These are phyloP conservation scores for Protostelium mycophagum DNA, from an alignment of 78 protist species.

Conservation along the genomic window DNA sequence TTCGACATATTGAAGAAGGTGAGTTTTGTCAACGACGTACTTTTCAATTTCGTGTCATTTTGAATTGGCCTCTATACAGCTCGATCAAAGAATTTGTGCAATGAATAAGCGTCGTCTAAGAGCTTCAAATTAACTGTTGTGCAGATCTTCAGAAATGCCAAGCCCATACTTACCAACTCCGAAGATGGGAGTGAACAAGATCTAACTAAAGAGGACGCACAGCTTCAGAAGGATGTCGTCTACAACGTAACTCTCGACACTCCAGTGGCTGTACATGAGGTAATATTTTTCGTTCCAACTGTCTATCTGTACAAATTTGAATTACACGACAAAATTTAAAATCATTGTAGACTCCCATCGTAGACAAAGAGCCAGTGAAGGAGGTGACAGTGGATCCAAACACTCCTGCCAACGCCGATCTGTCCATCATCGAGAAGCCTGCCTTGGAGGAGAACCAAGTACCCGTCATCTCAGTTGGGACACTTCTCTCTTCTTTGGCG, in stretches of 20 bases:
- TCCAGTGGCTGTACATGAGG: neutral
- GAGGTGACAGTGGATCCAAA: neutral
- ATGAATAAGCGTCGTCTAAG: neutral
- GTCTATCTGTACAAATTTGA: too few species aligned
- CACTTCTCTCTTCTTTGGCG: neutral
- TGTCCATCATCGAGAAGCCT: neutral
- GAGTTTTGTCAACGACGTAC: too few species aligned
- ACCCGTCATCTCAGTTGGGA: neutral
- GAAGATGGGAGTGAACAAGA: neutral
- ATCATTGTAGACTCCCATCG: neutral
- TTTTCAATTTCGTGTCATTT: too few species aligned
- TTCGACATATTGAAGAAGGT: neutral
- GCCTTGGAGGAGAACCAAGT: neutral
- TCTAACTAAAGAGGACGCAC: neutral
- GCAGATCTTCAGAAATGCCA: neutral
- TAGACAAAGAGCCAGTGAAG: neutral
- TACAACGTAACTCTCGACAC: neutral
- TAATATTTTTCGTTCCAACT: neutral
- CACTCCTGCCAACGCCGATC: neutral
- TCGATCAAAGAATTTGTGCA: too few species aligned
- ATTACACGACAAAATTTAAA: too few species aligned
- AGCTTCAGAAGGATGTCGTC: neutral
- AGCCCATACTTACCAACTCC: neutral
- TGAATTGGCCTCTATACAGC: too few species aligned
- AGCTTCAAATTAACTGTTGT: neutral